Percentiles rank a stretch among this genome's conserved stretches.
Conservation (phyloP, 1,284 basidiomycete species). For the Sanghuangporus sanghuang region DNA sequence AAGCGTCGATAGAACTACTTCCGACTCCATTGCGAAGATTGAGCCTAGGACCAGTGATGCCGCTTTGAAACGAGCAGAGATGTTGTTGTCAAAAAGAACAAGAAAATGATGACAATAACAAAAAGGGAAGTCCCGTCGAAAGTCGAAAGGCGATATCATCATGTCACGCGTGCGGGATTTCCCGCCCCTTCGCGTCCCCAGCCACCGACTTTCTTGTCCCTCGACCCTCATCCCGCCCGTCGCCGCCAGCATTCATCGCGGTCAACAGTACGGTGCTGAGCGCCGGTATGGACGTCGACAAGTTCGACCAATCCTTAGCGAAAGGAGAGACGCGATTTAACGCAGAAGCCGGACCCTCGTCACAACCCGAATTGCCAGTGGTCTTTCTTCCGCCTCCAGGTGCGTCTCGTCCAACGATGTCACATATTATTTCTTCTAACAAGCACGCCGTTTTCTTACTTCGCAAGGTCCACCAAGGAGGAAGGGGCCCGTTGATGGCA, state of each 20-base stretch:
- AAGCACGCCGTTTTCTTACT: constrained; percentile 17
- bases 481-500: constrained; percentile 51
- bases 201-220: constrained; percentile 3
- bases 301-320: neutral
- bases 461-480: constrained; percentile 39
- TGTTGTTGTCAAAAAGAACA: neutral
- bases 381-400: constrained; percentile 41
- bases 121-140: neutral
- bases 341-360: constrained; percentile 27
- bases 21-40: too few relatives aligned
- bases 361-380: constrained; percentile 23
- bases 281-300: constrained; percentile 12
- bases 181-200: neutral
- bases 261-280: neutral
- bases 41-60: neutral
- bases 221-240: neutral
- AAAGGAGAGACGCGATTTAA: constrained; percentile 18
- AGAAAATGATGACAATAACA: neutral
- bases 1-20: too few relatives aligned
- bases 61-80: neutral
- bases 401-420: constrained; percentile 21
- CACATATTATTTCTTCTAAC: constrained; percentile 2
- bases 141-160: neutral
- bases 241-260: neutral
- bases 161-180: neutral